A percentile compares a stretch with the other conserved stretches of the same genome.
phyloP scores from a whole-genome alignment of 495 filamentous ascomycete genomes.

The Penicillium macrosclerotiorum region DNA sequence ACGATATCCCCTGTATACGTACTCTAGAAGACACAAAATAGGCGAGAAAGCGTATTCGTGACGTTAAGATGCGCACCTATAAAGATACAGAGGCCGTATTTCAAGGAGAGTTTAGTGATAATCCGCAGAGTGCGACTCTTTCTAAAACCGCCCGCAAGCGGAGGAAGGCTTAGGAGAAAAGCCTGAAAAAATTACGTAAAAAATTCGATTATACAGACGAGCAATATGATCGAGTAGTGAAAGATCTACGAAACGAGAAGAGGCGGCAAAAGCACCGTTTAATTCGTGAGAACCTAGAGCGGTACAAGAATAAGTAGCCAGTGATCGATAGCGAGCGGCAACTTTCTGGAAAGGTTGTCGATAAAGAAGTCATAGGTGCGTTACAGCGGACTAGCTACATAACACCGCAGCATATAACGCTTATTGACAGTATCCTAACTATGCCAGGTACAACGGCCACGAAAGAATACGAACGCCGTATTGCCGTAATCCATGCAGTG shows the following conservation, averaged over 20 bases:
- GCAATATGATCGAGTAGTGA: conserved; percentile 12
- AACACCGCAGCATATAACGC: conserved; percentile 20
- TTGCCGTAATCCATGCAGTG: conserved; percentile 26
- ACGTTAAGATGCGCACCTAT: conserved; percentile 14
- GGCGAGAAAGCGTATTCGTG: conserved; percentile 6
- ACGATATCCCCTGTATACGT: conserved; percentile 12
- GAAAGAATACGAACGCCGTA: conserved; percentile 23
- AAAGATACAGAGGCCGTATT: conserved; percentile 8
- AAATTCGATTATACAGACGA: conserved; percentile 19
- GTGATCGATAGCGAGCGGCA: conserved; percentile 31
- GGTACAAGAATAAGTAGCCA: conserved; percentile 32
- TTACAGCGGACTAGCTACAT: conserved; percentile 21
- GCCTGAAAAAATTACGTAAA: conserved; percentile 3
- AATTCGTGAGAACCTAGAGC: conserved; percentile 23
- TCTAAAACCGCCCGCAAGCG: background rate
- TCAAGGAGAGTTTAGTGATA: conserved; percentile 9
- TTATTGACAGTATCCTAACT: conserved; percentile 27
- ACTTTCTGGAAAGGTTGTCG: conserved; percentile 26
- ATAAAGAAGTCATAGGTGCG: conserved; percentile 19
- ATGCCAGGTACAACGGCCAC: conserved; percentile 19
- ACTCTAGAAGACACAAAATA: conserved; percentile 10
- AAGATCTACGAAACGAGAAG: conserved; percentile 23
- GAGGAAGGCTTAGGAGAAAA: conserved; percentile 5
- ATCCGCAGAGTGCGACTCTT: background rate
- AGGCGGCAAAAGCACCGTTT: conserved; percentile 18